Base-by-base conservation (phyloP, 345 rosid species). In the Murraya paniculata region DNA sequence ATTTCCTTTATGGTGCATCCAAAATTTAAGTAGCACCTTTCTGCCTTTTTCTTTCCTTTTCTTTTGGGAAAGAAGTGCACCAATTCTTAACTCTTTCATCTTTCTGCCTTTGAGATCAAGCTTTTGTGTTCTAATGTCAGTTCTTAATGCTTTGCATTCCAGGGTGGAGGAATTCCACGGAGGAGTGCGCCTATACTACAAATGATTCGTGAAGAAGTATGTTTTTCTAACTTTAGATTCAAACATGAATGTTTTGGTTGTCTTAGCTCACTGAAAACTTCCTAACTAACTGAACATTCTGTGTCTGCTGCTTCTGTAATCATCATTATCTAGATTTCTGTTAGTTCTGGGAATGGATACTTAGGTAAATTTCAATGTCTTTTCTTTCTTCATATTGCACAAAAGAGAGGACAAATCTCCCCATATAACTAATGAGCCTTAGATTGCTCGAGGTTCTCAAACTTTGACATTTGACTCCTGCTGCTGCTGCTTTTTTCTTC, bases 151-250 rank as follows among this genome's bases (percentile, higher is more conserved):
- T 39, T 76, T 64, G 76, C 68, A 59, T 75, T 74, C 68, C 82
- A 95, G 98, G 99, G 94, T 21, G 93, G 93, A 76, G 99, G 99
- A 81, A 90, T 95, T 84, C 90, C 97, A n/a, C 78, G 98, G 77
- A 90, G 97, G 78, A 95, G 84, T 82, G 98, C 97, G 64, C 99
- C 98, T 80, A 82, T 74, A 67, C 87, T 93, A 67, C 92, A 89
- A 77, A 85, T 82, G 90, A 90, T 95, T 33, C 92, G 88, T 48
- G 99, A 95, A 77, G 95, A 95, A 88, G 99, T 95, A 88, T 58
- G 78, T 27, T 78, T 74, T 57, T 50, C 66, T 48, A 27, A 9
- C 69, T 58, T 79, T 77, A 36, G 27, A 57, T 61, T 61, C 21
- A 18, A 78, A 36, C 14, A 36, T 64, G 45, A 28, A 19, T 4